phyloP scores from a whole-genome alignment of 345 rosid species.

The Laguncularia racemosa region DNA sequence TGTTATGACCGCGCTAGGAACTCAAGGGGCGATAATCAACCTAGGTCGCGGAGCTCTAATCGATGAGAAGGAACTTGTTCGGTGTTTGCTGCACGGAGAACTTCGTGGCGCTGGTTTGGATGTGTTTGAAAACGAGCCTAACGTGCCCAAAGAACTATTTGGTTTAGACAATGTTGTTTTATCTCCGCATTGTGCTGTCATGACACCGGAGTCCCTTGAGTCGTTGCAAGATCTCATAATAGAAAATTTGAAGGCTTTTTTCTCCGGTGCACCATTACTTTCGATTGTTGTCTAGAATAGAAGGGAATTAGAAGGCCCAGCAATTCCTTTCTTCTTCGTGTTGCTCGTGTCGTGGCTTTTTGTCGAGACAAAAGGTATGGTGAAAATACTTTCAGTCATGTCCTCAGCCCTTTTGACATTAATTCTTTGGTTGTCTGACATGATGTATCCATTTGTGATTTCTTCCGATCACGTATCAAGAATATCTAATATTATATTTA shows the following conservation, averaged over 20 bases:
- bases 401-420: too few relatives aligned
- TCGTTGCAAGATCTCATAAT: conserved; percentile 22
- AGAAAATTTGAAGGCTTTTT: conserved; percentile 49
- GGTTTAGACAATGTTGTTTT: conserved; percentile 37
- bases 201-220: conserved; percentile 29
- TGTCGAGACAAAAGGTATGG: too few relatives aligned
- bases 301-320: background rate
- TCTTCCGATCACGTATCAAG: too few relatives aligned
- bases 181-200: conserved; percentile 30
- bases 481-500: too few relatives aligned
- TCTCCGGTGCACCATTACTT: conserved; percentile 26
- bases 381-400: too few relatives aligned
- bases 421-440: too few relatives aligned
- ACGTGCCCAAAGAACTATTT: conserved; percentile 30
- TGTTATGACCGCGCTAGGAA: conserved; percentile 37
- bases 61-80: conserved; percentile 47
- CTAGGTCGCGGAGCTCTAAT: conserved; percentile 45
- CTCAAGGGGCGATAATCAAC: conserved; percentile 39
- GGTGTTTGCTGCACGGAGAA: conserved; percentile 32
- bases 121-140: conserved; percentile 53
- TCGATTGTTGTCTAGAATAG: conserved; percentile 10
- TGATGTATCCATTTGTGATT: too few relatives aligned
- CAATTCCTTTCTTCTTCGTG: too few relatives aligned
- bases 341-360: too few relatives aligned
- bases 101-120: conserved; percentile 54